Base-by-base conservation (phyloP, 208 protist genomes). In the Acanthamoeba divionensis region DNA sequence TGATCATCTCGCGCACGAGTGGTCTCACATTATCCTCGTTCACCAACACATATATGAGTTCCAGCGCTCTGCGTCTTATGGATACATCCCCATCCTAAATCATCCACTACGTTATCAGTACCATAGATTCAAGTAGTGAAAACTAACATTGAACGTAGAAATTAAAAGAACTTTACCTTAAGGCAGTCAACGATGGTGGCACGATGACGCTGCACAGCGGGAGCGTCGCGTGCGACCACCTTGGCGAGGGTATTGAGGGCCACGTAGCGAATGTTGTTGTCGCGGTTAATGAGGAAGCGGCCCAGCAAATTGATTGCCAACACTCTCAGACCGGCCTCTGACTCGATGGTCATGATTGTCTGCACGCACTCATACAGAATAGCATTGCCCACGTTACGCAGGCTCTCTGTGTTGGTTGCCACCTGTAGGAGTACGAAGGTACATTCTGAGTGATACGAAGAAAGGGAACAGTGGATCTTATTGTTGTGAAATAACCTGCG, bases 201-300 rank as follows among this genome's bases (percentile, higher is more conserved):
- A 54, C 98, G 95, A 90, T 98, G 96, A 71, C 98, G 94, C 82
- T 98, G 96, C n/a, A 98, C 96, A 0, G 97, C 97, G 21, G 96
- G 86, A 41, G 95, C 92, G 90, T 99, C 97, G 9, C 92, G 93
- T 8, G 94, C 82, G 0, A 98, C 95, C 41, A 98, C 97, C 57
- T 96, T 94, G 44, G 97, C 91, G 29, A 99, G 95, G 26, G 97
- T 97, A 31, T 90, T 94, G n/a, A 90, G 66, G 36, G 98, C 98
- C 0, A 99, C 98, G 91, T 99, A 94, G 0, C 95, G 97, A 77
- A 99, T 97, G 93, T 99, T 99, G 91, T 99, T 99, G 92, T 99
- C 98, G n/a, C 92, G 92, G 75, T 96, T 98, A 6, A 95, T 89
- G 10, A 99, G 94, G 90, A 99, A 99, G 71, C 98, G 96, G 63